Percentiles rank a stretch among this genome's conserved stretches.
Evolutionary conservation across 179 eudicot species (phyloP).

Genomic region (Vitellaria paradoxa): DNA sequence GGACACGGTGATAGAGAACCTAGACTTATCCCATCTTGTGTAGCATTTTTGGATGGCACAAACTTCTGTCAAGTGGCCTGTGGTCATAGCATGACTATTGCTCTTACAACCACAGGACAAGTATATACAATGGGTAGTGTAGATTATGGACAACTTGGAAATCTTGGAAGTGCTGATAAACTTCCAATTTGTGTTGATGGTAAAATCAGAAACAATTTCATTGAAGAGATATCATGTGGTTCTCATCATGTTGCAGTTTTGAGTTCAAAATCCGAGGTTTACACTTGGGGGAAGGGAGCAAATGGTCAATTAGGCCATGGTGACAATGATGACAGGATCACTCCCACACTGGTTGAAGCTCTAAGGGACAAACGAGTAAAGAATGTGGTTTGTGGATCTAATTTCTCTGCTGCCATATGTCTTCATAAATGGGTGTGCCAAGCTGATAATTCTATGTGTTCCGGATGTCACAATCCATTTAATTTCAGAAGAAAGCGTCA

Average conservation of each 20-base stretch:
- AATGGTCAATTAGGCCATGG: constrained; percentile 95
- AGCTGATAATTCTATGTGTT: constrained; percentile 65
- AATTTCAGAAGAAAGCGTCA: constrained; percentile 81
- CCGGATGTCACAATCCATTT: constrained; percentile 67
- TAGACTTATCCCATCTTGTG: constrained; percentile 56
- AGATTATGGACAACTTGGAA: constrained; percentile 69
- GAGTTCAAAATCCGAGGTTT: constrained; percentile 66
- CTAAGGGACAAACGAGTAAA: constrained; percentile 70
- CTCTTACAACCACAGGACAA: constrained; percentile 68
- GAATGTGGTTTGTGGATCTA: constrained; percentile 74
- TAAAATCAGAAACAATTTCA: constrained; percentile 38
- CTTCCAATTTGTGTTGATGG: constrained; percentile 59
- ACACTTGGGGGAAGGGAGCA: constrained; percentile 94
- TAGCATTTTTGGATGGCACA: constrained; percentile 32
- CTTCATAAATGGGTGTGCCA: constrained; percentile 64
- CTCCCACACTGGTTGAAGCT: constrained; percentile 69
- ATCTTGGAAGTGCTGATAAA: constrained; percentile 44
- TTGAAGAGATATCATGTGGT: constrained; percentile 88
- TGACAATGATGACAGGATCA: constrained; percentile 55
- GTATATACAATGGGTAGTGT: constrained; percentile 83
- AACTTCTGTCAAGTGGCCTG: constrained; percentile 72
- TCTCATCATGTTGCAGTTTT: constrained; percentile 84
- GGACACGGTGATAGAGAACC: constrained; percentile 80
- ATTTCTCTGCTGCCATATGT: constrained; percentile 79
- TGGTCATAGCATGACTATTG: constrained; percentile 81